Evolutionary conservation across 305 asterid species (phyloP).

Genomic region (Lippia alba): DNA sequence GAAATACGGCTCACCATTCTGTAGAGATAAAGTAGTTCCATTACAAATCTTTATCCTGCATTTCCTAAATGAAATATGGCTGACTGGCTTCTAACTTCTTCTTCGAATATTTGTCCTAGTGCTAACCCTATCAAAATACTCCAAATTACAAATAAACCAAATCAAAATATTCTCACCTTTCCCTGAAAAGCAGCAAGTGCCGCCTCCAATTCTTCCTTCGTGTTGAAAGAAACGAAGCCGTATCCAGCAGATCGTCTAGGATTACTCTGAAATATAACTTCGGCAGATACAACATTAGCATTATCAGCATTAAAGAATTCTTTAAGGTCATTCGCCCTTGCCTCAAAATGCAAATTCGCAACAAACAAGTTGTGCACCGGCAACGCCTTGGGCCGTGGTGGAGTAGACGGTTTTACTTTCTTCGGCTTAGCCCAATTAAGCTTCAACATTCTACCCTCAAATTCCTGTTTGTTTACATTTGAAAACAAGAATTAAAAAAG

Average conservation of each 20-base stretch:
- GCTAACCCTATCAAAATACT: neutral
- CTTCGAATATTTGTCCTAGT: neutral
- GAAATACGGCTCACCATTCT: too few species aligned
- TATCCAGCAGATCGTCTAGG: conserved; percentile 82
- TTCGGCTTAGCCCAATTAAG: conserved; percentile 81
- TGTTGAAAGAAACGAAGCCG: conserved; percentile 87
- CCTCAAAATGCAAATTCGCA: conserved; percentile 72
- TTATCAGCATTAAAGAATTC: conserved; percentile 69
- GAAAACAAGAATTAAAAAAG: neutral
- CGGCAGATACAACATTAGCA: conserved; percentile 81
- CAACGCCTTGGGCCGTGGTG: conserved; percentile 49
- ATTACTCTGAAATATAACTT: conserved; percentile 62
- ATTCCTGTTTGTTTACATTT: conserved; percentile 49
- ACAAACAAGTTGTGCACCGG: conserved; percentile 84
- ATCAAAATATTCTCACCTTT: conserved; percentile 53
- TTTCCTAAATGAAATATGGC: too few species aligned
- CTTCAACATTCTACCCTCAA: conserved; percentile 75
- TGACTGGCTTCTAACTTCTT: neutral
- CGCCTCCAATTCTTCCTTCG: conserved; percentile 73
- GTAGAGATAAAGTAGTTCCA: neutral
- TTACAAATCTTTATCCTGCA: neutral
- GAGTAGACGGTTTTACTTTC: conserved; percentile 48
- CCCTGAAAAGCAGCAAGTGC: conserved; percentile 70
- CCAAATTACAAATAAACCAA: conserved; percentile 10
- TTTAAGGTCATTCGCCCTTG: conserved; percentile 72